phyloP scores from a whole-genome alignment of 768 basidiomycete species.

The Fomitopsis serialis region DNA sequence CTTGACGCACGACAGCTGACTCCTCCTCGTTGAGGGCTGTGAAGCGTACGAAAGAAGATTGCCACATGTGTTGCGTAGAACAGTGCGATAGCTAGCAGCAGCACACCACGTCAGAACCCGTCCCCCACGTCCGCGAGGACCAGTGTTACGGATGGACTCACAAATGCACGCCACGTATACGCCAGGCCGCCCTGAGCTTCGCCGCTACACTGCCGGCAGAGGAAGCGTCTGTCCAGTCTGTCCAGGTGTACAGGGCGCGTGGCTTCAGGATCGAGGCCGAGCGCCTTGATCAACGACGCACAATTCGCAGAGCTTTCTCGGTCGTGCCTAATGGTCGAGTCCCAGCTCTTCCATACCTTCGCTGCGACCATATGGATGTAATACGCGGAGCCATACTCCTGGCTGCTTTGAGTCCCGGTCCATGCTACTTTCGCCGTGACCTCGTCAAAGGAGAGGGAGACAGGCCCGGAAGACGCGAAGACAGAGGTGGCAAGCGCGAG shows the following conservation, averaged over 20 bases:
- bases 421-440: too few species aligned
- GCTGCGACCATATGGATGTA: too few species aligned
- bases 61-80: not conserved
- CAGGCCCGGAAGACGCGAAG: too few species aligned
- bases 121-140: not conserved
- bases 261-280: not conserved
- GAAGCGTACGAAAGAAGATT: not conserved
- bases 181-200: not conserved
- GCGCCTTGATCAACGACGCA: not conserved
- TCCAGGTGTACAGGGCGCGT: not conserved
- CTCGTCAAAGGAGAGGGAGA: too few species aligned
- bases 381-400: too few species aligned
- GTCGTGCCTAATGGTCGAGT: too few species aligned
- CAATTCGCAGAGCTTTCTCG: not conserved
- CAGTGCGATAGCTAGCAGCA: not conserved
- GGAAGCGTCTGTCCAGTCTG: not conserved
- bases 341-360: too few species aligned
- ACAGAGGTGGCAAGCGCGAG: too few species aligned
- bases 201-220: not conserved
- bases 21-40: not conserved
- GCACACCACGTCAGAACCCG: not conserved
- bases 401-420: too few species aligned
- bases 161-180: not conserved
- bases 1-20: not conserved
- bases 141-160: not conserved